Evolutionary conservation across 2,329 filamentous ascomycete genomes (phyloP), one percentile per base, ranked within the genome.

Genomic region (Aureobasidium melanogenum): DNA sequence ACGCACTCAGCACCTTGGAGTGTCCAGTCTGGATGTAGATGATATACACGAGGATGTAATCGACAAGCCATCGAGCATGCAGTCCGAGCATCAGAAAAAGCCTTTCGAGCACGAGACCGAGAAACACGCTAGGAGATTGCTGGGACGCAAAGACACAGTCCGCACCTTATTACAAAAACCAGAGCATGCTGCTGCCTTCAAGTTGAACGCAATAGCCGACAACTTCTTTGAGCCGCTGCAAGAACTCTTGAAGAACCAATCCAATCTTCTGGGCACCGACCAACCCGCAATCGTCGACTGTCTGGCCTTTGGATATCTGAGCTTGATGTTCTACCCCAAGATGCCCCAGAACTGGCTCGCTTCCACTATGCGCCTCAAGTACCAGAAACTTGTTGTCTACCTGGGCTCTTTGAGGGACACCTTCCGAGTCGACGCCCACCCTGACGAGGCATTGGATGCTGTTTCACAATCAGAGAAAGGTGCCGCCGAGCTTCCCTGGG

Each of bases 231-330:
- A 83, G 36, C 88, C 91, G 0, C 71, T 97, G 17, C 81, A 85
- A 58, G 81, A 85, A 39, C 77, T 89, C 36, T 78, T 86, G 22
- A 80, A 77, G 1, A 71, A 76, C 19, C 84, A 83, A 63, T 68
- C 73, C 1, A 87, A 82, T 68, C 72, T 89, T 12, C 75, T 89
- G 1, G 76, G 76, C 12, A 73, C 75, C 9, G 70, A 75, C 0
- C 68, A 75, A n/a, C 79, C 83, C 0, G 84, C 84, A 2, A 84
- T 82, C 60, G 74, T 95, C 26, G 92, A 97, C 73, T 96, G 89
- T 70, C 73, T 97, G 50, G 86, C 85, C 0, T 84, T 90, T 68
- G 94, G 87, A 12, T 96, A 95, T 71, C 77, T 97, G 38, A 81
- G 84, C 1, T 75, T 97, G 54, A 88, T 94, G 77, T 77, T 88